Evolutionary conservation across 2,329 filamentous ascomycete species (phyloP).

Genomic region (Aspergillus tanneri): DNA sequence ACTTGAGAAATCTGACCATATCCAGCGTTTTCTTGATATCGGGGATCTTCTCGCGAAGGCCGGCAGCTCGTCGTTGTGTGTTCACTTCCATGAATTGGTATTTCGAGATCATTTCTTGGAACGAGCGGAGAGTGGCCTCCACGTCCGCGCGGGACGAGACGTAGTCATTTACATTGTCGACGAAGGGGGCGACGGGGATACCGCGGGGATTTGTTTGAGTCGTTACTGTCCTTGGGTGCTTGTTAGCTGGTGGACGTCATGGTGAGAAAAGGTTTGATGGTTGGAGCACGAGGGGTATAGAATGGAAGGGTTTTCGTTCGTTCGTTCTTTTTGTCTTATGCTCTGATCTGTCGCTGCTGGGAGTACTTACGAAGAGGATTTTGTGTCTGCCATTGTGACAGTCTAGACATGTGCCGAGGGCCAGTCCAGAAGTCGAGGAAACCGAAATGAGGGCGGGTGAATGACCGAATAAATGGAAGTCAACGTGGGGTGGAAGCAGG

Average conservation of each 20-base stretch:
- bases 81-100: slow-evolving; percentile 99
- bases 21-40: slow-evolving; percentile 96
- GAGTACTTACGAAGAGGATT: slow-evolving; percentile 26
- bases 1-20: slow-evolving; percentile 80
- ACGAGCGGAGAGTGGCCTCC: slow-evolving; percentile 46
- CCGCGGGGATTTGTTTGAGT: slow-evolving; percentile 46
- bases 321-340: not conserved
- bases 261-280: slow-evolving; percentile 2
- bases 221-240: slow-evolving; percentile 26
- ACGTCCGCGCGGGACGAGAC: slow-evolving; percentile 47
- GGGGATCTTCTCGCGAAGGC: slow-evolving; percentile 90
- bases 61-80: slow-evolving; percentile 75
- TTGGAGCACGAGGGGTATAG: not conserved
- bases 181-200: slow-evolving; percentile 48
- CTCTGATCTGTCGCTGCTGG: not conserved
- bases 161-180: slow-evolving; percentile 49
- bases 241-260: slow-evolving; percentile 12
- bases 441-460: slow-evolving; percentile 4
- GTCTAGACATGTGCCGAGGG: slow-evolving; percentile 10
- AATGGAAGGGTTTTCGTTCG: not conserved
- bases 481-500: slow-evolving; percentile 8
- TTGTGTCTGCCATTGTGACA: slow-evolving; percentile 34
- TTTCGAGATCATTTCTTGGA: slow-evolving; percentile 67
- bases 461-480: not conserved
- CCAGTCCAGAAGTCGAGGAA: not conserved